Base-by-base conservation (phyloP, 2,329 filamentous ascomycete species). In the Diaporthe sp. region DNA sequence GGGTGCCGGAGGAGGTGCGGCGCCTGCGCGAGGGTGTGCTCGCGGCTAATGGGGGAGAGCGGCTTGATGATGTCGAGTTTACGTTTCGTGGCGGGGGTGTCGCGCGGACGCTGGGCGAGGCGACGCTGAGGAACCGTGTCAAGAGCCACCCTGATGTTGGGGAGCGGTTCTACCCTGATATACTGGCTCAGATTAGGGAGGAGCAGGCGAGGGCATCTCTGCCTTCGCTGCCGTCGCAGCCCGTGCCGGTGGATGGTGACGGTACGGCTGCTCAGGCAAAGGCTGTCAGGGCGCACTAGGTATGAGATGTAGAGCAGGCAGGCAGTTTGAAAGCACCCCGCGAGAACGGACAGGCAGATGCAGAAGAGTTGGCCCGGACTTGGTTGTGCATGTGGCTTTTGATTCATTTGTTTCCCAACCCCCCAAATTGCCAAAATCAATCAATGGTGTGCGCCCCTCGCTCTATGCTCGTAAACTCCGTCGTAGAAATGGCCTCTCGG, bases 71-170 rank as follows among this genome's bases (percentile, higher is more conserved):
- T 79, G 94, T 96, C 59, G 95, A 97, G 85, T 97, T 97, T 81
- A 97, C 94, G 3, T 97, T 97, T 80, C 89, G 92, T 32, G 91
- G 88, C 76, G 94, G 94, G 22, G 87, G 90, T 72, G 90, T 87
- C 80, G 89, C 91, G 22, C 91, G 89, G 81, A 92, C 89, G 77
- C 84, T 97, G 12, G 94, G 95, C 6, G 94, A 97, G 86, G 95
- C 94, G 15, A 97, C 94, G 74, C 84, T 97, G 81, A 89, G 94
- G 84, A 97, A 97, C 83, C 86, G 95, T 19, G 88, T 97, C 78
- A 97, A 96, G 88, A 95, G 93, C 77, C 95, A 97, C 84, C 93
- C 93, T 4, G 95, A 97, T 82, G 95, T 97, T 1, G 94, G 94
- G 2, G 93, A 96, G 86, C 87, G 92, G 78, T 97, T 94, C 91